Base-by-base conservation (phyloP, 352 stramenopile genomes). In the Aphanomyces astaci region DNA sequence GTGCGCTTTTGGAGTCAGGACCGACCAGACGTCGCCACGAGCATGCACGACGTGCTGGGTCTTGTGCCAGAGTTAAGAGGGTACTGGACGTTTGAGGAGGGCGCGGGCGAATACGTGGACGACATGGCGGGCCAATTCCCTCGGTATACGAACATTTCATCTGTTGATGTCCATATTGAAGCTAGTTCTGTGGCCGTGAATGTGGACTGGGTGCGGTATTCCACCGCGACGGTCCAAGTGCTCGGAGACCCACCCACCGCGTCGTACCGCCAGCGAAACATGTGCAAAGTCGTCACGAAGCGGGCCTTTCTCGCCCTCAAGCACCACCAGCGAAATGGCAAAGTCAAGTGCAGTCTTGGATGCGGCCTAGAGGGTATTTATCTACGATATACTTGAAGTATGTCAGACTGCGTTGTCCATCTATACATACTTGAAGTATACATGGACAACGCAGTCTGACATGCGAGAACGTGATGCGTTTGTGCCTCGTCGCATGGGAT, bases 11-110 rank as follows among this genome's bases (percentile, higher is more conserved):
- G 84, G 84, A 74, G 66, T 13, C 76, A 75, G 54, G 77, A 75
- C 24, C 73, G 81, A 0, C 78, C 71, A 0, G 75, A 84, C 43
- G 66, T 92, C 7, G 67, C 72, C 19, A 66, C 74, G 30, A 66
- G 70, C 30, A 72, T 76, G 15, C 39, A 66, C 3, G 65, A 66
- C 0, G 82, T 89, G 60, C 70, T 90, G 10, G 64, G 77, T 11
- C 76, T 88, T 1, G 43, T 36, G 9, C 28, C 39, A 3, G 24
- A 67, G 27, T 70, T 92, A 9, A 11, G 75, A 1, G 80, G 72
- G 33, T 92, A 92, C 69, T 92, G 81, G 79, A 90, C 82, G 28
- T 75, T 92, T n/a, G 84, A 92, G 46, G 84, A 92, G 74, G 82
- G 76, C 19, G 75, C 81, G 64, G 84, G 80, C 13, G 75, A 87